Percentiles rank a stretch among this genome's conserved stretches.
These are phyloP conservation scores for Bruguiera hainesii DNA, from an alignment of 441 rosid genomes.

Conservation along the genomic window DNA sequence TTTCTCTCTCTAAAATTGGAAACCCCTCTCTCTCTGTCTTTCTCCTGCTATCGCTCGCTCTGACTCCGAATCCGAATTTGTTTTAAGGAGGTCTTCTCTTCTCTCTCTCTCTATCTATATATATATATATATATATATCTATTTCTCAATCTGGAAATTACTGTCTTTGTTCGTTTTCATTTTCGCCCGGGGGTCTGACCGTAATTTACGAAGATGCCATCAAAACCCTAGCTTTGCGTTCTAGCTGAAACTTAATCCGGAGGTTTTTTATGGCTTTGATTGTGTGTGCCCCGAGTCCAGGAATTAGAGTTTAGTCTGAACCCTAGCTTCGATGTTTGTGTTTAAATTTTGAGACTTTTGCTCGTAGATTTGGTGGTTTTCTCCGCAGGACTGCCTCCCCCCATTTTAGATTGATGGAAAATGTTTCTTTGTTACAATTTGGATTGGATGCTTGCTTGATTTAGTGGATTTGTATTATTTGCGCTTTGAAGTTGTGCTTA, in stretches of 20 bases:
- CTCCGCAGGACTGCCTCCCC: not conserved
- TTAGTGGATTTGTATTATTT: constrained; percentile 23
- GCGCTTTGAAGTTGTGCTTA: constrained; percentile 20
- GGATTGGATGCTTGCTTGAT: constrained; percentile 23
- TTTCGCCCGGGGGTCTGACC: constrained; percentile 10
- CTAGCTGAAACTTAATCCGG: constrained; percentile 17
- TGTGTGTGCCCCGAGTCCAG: constrained; percentile 18
- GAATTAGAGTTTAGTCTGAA: constrained; percentile 33
- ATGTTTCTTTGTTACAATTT: constrained; percentile 19
- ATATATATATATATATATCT: not conserved
- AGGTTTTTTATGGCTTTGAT: constrained; percentile 18
- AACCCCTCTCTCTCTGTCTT: not conserved
- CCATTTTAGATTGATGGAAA: constrained; percentile 12
- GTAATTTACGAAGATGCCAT: constrained; percentile 36
- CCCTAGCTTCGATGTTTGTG: constrained; percentile 38
- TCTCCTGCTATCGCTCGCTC: not conserved
- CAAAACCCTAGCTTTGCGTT: constrained; percentile 50
- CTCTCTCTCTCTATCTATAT: not conserved
- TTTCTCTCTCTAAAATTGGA: constrained; percentile 17
- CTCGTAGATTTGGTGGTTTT: constrained; percentile 22
- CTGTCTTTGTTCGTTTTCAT: not conserved
- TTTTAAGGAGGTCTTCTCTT: constrained; percentile 1
- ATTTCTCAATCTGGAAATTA: not conserved
- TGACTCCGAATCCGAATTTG: constrained; percentile 31
- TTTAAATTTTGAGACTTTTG: constrained; percentile 18